Percentiles rank a stretch among this genome's conserved stretches.
Conservation (phyloP, 2,329 filamentous ascomycete species). For the Aspergillus vadensis region DNA sequence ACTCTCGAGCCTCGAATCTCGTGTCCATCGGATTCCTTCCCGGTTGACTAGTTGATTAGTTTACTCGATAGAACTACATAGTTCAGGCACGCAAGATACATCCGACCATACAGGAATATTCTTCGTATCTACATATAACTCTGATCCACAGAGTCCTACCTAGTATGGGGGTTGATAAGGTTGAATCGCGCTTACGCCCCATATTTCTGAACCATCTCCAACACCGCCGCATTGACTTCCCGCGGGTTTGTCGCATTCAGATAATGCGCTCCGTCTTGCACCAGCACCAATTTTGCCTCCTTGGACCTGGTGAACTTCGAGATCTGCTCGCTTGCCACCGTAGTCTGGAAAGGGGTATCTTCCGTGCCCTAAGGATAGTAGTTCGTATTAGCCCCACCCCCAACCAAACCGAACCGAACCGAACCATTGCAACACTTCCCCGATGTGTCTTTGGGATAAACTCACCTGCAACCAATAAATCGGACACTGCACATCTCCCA, state of each 20-base stretch:
- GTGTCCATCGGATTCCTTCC: background rate
- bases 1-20: background rate
- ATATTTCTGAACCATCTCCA: conserved; percentile 31
- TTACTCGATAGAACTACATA: background rate
- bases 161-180: too few species aligned
- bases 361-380: conserved; percentile 19
- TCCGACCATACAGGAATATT: background rate
- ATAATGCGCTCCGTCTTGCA: conserved; percentile 55
- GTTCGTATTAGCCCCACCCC: background rate
- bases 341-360: conserved; percentile 19
- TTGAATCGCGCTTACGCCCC: background rate
- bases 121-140: background rate
- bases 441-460: background rate
- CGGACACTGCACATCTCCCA: conserved; percentile 53
- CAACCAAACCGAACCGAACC: background rate
- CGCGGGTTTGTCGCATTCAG: conserved; percentile 50
- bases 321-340: conserved; percentile 46
- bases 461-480: conserved; percentile 54
- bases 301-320: conserved; percentile 48
- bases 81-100: too few species aligned
- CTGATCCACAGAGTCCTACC: background rate
- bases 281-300: conserved; percentile 46
- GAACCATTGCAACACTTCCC: background rate
- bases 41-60: background rate
- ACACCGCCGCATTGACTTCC: conserved; percentile 41